These are phyloP conservation scores for Globisporangium cederbergense DNA, from an alignment of 352 stramenopile species.

Conservation along the genomic window DNA sequence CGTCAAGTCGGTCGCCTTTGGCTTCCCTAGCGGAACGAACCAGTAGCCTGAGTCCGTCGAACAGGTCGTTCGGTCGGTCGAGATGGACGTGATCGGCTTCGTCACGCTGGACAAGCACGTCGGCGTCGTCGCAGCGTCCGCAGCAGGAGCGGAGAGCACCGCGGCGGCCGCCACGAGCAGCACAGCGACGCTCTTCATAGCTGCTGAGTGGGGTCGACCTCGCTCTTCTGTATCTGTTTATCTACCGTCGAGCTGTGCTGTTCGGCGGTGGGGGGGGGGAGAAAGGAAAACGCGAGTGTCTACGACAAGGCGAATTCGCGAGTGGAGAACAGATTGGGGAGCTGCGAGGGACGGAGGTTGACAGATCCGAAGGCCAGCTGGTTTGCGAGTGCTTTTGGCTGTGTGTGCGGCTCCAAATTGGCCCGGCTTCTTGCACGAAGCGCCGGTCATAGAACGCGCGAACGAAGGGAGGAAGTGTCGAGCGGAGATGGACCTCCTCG, in stretches of 20 bases:
- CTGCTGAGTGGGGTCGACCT: background rate
- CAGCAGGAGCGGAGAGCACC: background rate
- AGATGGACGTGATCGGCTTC: slow-evolving; percentile 7
- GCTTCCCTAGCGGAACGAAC: background rate
- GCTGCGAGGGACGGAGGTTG: background rate
- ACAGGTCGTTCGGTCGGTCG: slow-evolving; percentile 8
- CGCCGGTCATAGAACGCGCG: background rate
- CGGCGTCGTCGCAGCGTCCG: background rate
- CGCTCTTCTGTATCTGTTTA: background rate
- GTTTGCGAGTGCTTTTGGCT: background rate
- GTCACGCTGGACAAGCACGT: slow-evolving; percentile 2
- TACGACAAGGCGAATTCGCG: slow-evolving; percentile 6
- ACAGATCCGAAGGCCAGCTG: background rate
- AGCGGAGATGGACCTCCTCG: background rate
- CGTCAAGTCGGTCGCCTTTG: slow-evolving; percentile 1
- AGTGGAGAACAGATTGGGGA: background rate
- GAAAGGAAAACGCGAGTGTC: background rate
- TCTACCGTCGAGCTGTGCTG: slow-evolving; percentile 5
- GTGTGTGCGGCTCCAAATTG: slow-evolving; percentile 3
- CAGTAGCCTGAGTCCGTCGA: slow-evolving; percentile 10
- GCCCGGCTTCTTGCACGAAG: background rate
- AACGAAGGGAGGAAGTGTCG: background rate
- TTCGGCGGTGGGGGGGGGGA: background rate
- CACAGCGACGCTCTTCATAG: slow-evolving; percentile 1
- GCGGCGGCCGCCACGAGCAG: background rate